These are phyloP conservation scores for Hemileccinum impolitum DNA, from an alignment of 768 basidiomycete species.

Conservation along the genomic window DNA sequence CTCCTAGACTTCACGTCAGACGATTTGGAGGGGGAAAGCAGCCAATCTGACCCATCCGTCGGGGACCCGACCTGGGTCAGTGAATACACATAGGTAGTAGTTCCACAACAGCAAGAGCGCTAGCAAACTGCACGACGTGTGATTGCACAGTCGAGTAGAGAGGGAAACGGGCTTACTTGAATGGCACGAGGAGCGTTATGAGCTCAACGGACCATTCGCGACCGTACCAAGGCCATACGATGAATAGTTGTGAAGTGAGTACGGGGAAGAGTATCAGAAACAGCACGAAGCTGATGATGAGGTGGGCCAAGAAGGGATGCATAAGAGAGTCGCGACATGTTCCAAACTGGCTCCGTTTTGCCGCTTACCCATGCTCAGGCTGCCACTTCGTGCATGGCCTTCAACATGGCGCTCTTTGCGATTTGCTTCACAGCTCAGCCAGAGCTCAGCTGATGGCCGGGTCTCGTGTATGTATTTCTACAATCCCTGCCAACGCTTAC, in stretches of 20 bases:
- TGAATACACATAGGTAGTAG: slow-evolving; percentile 78
- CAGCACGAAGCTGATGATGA: slow-evolving; percentile 68
- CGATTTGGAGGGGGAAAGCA: not conserved
- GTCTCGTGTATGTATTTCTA: not conserved
- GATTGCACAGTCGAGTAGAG: slow-evolving; percentile 5
- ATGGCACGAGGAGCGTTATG: slow-evolving; percentile 72
- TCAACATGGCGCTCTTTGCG: slow-evolving; percentile 8
- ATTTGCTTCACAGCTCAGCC: slow-evolving; percentile 8
- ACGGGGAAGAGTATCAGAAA: slow-evolving; percentile 82
- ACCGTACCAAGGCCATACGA: slow-evolving; percentile 94
- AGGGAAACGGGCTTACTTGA: slow-evolving; percentile 65
- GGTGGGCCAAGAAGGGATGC: slow-evolving; percentile 50
- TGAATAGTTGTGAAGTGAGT: slow-evolving; percentile 83
- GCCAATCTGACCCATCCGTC: slow-evolving; percentile 58
- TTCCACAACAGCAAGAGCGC: slow-evolving; percentile 83
- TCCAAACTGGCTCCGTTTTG: slow-evolving; percentile 6
- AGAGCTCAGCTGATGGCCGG: not conserved
- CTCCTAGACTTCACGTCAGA: slow-evolving; percentile 37
- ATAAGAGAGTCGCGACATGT: slow-evolving; percentile 25
- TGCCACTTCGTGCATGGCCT: slow-evolving; percentile 9
- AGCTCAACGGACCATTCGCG: slow-evolving; percentile 69
- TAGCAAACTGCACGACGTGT: slow-evolving; percentile 48
- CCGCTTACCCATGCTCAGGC: slow-evolving; percentile 19
- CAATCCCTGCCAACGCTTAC: not conserved
- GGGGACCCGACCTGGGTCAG: slow-evolving; percentile 85